phyloP scores from a whole-genome alignment of 164 flowering plant species.

The Stephania japonica region DNA sequence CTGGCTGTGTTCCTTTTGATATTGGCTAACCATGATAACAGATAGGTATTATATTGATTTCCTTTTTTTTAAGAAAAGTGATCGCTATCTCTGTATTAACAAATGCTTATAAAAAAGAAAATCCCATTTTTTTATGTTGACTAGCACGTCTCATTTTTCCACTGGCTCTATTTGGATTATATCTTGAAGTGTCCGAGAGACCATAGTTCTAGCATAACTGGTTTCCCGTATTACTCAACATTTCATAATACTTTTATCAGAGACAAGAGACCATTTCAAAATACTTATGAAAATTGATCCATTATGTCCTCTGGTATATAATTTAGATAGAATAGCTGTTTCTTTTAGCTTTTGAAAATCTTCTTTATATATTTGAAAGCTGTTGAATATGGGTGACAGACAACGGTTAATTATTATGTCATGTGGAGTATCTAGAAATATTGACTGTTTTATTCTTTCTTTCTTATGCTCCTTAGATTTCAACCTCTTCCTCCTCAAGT shows the following conservation, averaged over 20 bases:
- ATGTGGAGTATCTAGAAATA: background rate
- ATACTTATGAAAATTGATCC: background rate
- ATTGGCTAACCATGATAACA: background rate
- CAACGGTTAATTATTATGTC: background rate
- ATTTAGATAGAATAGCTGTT: no score
- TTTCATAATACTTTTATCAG: background rate
- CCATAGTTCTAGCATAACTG: background rate
- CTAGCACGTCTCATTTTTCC: background rate
- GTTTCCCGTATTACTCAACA: background rate
- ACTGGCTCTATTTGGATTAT: background rate
- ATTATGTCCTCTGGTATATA: no score
- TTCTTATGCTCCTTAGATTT: constrained; percentile 46
- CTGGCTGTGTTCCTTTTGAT: background rate
- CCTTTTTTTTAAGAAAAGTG: background rate
- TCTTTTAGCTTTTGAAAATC: background rate
- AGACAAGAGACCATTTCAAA: no score
- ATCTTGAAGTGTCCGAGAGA: background rate
- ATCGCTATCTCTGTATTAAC: no score
- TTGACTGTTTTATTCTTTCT: background rate
- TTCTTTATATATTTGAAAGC: background rate
- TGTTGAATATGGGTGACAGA: background rate
- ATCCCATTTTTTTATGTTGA: background rate
- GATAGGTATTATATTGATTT: background rate
- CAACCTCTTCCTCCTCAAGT: constrained; percentile 88
- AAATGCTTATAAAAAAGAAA: background rate